Evolutionary conservation across 1,284 basidiomycete species (phyloP).

Genomic region (Cryptococcus amylolentus): DNA sequence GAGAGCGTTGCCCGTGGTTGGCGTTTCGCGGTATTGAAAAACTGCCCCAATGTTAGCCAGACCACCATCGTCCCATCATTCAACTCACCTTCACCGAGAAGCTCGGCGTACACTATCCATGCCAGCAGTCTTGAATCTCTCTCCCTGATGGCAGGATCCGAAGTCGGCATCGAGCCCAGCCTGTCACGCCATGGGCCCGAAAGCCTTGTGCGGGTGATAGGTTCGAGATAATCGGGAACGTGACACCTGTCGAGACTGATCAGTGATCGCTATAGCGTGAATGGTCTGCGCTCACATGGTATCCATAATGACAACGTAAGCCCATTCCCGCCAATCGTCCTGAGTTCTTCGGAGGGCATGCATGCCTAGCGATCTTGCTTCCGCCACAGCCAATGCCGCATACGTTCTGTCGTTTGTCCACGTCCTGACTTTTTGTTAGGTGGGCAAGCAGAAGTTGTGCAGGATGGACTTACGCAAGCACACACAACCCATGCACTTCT

Average conservation of each 20-base stretch:
- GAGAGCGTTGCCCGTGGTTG: neutral
- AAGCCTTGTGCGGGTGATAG: slow-evolving; percentile 32
- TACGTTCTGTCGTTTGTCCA: slow-evolving; percentile 43
- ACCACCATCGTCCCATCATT: neutral
- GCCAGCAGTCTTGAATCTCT: slow-evolving; percentile 46
- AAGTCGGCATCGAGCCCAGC: slow-evolving; percentile 19
- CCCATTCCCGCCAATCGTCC: slow-evolving; percentile 48
- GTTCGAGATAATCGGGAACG: slow-evolving; percentile 34
- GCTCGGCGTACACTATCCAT: slow-evolving; percentile 48
- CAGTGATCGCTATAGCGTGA: neutral
- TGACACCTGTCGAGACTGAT: slow-evolving; percentile 19
- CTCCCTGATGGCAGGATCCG: slow-evolving; percentile 39
- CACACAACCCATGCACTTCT: slow-evolving; percentile 41
- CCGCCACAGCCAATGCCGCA: slow-evolving; percentile 34
- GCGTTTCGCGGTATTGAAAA: neutral
- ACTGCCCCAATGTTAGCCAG: neutral
- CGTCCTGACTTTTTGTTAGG: slow-evolving; percentile 18
- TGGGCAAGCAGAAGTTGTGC: too few relatives aligned
- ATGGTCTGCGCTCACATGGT: slow-evolving; percentile 29
- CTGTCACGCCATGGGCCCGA: slow-evolving; percentile 39
- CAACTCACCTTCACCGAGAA: slow-evolving; percentile 18
- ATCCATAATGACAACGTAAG: slow-evolving; percentile 46
- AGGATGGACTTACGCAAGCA: slow-evolving; percentile 34
- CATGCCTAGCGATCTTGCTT: slow-evolving; percentile 32
- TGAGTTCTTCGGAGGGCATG: slow-evolving; percentile 23